Evolutionary conservation across 257 asterid genomes (phyloP).

Genomic region (Primulina huaijiensis): DNA sequence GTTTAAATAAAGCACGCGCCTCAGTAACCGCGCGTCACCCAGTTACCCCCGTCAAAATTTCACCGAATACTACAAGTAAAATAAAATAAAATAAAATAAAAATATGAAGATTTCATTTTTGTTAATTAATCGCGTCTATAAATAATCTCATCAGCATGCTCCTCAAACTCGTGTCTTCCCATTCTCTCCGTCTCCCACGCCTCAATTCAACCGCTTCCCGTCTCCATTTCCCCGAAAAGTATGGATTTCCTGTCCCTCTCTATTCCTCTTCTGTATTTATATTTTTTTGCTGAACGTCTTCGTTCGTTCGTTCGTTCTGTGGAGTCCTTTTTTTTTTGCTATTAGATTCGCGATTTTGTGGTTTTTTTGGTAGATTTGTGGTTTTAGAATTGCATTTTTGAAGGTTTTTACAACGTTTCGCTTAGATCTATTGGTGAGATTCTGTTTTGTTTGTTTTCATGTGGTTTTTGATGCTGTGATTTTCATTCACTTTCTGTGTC

Average conservation of each 20-base stretch:
- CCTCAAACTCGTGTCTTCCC: conserved; percentile 36
- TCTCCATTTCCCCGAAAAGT: conserved; percentile 19
- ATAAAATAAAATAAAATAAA: no score
- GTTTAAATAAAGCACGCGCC: no score
- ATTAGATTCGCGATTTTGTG: background rate
- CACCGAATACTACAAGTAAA: no score
- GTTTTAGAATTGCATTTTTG: background rate
- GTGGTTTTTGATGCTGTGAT: background rate
- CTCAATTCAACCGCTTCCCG: background rate
- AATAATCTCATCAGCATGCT: conserved; percentile 7
- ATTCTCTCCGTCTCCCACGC: conserved; percentile 20
- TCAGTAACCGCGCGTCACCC: no score
- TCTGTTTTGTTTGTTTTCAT: background rate
- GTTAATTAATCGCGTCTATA: conserved; percentile 3
- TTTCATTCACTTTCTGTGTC: background rate
- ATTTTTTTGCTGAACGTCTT: background rate
- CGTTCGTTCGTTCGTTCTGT: background rate
- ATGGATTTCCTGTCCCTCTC: conserved; percentile 15
- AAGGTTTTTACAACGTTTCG: background rate
- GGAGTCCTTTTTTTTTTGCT: background rate
- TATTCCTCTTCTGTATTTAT: background rate
- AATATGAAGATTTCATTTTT: no score
- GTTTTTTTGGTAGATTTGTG: background rate
- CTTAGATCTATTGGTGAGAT: conserved; percentile 23
- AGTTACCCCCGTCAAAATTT: no score